Conservation (phyloP, 2,329 filamentous ascomycete species). For the Leptodontidium sp. region DNA sequence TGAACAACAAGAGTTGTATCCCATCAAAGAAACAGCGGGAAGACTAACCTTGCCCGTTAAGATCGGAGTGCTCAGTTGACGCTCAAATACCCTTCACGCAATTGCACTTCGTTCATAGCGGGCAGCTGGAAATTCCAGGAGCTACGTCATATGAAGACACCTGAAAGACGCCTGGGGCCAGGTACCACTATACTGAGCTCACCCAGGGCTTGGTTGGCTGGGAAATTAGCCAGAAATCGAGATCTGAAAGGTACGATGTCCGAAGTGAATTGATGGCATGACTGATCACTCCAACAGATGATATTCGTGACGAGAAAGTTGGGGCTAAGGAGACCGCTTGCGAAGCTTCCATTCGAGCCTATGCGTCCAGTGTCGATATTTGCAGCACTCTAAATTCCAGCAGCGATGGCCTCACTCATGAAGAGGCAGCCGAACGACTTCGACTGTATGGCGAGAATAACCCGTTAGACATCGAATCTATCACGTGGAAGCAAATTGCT, state of each 20-base stretch:
- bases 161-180: neutral
- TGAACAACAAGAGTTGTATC: neutral
- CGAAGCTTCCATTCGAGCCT: neutral
- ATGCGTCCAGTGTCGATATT: neutral
- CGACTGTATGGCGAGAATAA: slow-evolving; percentile 20
- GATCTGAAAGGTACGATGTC: neutral
- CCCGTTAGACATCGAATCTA: neutral
- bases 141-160: neutral
- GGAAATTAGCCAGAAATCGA: neutral
- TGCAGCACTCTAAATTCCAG: neutral
- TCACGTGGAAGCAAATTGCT: neutral
- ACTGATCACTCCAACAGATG: neutral
- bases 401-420: slow-evolving; percentile 18
- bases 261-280: neutral
- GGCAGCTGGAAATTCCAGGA: neutral
- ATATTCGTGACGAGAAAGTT: neutral
- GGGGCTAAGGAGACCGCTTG: neutral
- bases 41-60: neutral
- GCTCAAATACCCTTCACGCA: no score
- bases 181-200: neutral
- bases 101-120: no score
- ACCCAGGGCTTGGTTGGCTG: neutral
- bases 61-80: no score
- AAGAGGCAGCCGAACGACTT: slow-evolving; percentile 20
- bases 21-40: neutral